Conservation (phyloP, 1,139 yeast species). For the Nakaseomyces sp. region DNA sequence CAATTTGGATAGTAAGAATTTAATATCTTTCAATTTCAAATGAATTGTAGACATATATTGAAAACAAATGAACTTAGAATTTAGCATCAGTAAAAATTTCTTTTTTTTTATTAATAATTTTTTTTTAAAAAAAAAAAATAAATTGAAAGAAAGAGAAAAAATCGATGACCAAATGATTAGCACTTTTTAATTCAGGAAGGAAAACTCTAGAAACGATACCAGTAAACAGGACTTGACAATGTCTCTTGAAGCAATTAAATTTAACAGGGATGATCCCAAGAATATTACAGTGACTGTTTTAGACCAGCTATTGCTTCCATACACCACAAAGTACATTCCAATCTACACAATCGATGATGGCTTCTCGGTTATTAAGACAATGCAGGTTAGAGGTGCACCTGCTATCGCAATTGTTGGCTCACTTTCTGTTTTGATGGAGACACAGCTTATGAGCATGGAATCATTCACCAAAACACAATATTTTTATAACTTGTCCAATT, state of each 20-base stretch:
- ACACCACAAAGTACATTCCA: slow-evolving; percentile 57
- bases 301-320: slow-evolving; percentile 79
- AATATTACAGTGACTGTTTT: slow-evolving; percentile 47
- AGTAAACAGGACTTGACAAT: too few species aligned
- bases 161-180: too few species aligned
- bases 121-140: not conserved
- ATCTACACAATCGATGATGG: slow-evolving; percentile 63
- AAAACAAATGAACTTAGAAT: too few species aligned
- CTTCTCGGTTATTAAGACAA: slow-evolving; percentile 65
- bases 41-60: too few species aligned
- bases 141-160: not conserved
- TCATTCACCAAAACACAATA: slow-evolving; percentile 22
- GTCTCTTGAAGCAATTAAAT: slow-evolving; percentile 58
- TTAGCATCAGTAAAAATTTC: too few species aligned
- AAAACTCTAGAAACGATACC: too few species aligned
- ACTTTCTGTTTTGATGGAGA: slow-evolving; percentile 69
- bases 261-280: slow-evolving; percentile 37
- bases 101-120: not conserved
- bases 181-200: too few species aligned
- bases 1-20: too few species aligned
- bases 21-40: too few species aligned
- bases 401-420: slow-evolving; percentile 96
- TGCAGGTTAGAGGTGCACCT: slow-evolving; percentile 98
- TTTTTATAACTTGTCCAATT: slow-evolving; percentile 32
- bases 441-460: slow-evolving; percentile 31